A percentile compares a stretch with the other conserved stretches of the same genome.
phyloP scores from a whole-genome alignment of 179 eudicot species.

The Vitellaria paradoxa region DNA sequence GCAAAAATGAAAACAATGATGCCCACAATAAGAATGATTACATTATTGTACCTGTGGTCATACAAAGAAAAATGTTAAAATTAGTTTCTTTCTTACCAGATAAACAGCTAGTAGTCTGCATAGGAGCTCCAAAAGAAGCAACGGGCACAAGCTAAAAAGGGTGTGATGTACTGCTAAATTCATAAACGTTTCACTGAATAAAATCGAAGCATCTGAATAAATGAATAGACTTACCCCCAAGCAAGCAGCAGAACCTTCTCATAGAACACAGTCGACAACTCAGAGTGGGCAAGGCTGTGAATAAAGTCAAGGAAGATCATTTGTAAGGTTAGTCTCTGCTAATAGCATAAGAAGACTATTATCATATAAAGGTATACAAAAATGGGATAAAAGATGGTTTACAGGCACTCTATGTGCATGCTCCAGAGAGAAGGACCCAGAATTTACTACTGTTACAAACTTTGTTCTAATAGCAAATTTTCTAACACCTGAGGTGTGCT shows the following conservation, averaged over 20 bases:
- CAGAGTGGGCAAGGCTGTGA: constrained; percentile 85
- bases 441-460: not conserved
- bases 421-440: not conserved
- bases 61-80: not conserved
- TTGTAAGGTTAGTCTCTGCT: not conserved
- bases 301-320: constrained; percentile 6
- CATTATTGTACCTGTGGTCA: constrained; percentile 62
- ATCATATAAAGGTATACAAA: not conserved
- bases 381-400: not conserved
- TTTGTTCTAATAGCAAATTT: not conserved
- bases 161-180: no score
- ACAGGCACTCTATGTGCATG: not conserved
- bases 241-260: constrained; percentile 80
- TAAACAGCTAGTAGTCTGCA: not conserved
- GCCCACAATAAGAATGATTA: constrained; percentile 59
- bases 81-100: not conserved
- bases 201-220: constrained; percentile 7
- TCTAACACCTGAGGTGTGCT: not conserved
- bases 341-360: not conserved
- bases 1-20: constrained; percentile 66
- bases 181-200: not conserved
- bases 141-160: no score
- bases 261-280: constrained; percentile 73
- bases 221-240: constrained; percentile 64
- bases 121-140: no score